Evolutionary conservation across 73 alveolate genomes (phyloP).

Genomic region (Tetrahymena elliotti): DNA sequence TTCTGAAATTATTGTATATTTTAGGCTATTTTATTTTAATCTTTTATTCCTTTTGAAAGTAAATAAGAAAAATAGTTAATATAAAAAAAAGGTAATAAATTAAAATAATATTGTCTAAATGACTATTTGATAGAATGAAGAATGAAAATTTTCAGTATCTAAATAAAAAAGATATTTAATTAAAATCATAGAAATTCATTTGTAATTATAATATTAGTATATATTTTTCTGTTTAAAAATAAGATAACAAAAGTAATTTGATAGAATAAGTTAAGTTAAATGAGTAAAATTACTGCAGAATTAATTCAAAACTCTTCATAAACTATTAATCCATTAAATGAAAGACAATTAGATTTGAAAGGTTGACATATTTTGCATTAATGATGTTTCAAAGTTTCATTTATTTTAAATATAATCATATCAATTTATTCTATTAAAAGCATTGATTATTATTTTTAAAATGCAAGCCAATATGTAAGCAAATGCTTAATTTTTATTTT

Average conservation of each 20-base stretch:
- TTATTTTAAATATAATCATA: background rate
- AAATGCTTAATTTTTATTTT: background rate
- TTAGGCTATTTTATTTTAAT: no score
- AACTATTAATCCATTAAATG: constrained; percentile 30
- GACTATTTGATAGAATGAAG: background rate
- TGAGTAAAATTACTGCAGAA: constrained; percentile 35
- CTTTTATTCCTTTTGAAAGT: background rate
- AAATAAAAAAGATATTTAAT: background rate
- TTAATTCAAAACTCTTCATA: constrained; percentile 20
- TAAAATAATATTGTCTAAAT: background rate
- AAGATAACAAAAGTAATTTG: background rate
- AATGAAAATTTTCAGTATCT: background rate
- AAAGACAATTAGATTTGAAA: constrained; percentile 32
- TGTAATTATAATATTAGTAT: background rate
- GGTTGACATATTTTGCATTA: background rate
- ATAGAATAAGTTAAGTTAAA: constrained; percentile 2
- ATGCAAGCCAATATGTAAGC: background rate
- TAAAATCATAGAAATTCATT: background rate
- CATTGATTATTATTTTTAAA: background rate
- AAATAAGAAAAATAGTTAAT: background rate
- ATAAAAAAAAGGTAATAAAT: background rate
- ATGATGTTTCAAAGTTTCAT: background rate
- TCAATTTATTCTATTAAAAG: background rate
- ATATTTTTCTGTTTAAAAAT: background rate
- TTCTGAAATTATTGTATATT: no score